These are phyloP conservation scores for Meyerozyma carpophila DNA, from an alignment of 1,139 yeast genomes.

Conservation along the genomic window DNA sequence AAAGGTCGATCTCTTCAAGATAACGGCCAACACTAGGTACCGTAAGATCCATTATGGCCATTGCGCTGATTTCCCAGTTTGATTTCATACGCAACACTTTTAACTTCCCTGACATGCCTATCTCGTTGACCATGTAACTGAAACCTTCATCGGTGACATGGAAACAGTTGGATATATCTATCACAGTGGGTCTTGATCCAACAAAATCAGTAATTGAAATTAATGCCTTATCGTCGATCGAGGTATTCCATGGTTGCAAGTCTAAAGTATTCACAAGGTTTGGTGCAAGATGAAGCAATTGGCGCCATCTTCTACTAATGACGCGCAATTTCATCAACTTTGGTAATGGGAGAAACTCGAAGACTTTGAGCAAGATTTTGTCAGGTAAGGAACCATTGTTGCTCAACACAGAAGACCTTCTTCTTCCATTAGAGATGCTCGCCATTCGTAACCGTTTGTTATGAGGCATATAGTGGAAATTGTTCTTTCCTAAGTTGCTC, in stretches of 20 bases:
- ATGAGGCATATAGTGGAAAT: slow-evolving; percentile 48
- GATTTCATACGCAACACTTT: slow-evolving; percentile 55
- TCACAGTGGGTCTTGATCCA: slow-evolving; percentile 57
- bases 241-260: slow-evolving; percentile 55
- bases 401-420: slow-evolving; percentile 53
- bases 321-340: slow-evolving; percentile 52
- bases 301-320: slow-evolving; percentile 64
- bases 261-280: slow-evolving; percentile 47
- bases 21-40: slow-evolving; percentile 58
- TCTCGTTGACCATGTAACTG: slow-evolving; percentile 61
- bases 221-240: slow-evolving; percentile 52
- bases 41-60: slow-evolving; percentile 75
- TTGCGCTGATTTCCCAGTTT: slow-evolving; percentile 73
- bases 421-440: slow-evolving; percentile 29
- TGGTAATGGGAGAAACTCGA: slow-evolving; percentile 48
- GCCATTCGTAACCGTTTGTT: slow-evolving; percentile 47
- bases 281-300: slow-evolving; percentile 53
- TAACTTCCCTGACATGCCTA: slow-evolving; percentile 61
- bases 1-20: slow-evolving; percentile 56
- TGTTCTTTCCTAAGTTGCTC: slow-evolving; percentile 3
- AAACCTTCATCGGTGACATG: slow-evolving; percentile 75
- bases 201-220: slow-evolving; percentile 61
- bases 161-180: slow-evolving; percentile 68
- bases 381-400: slow-evolving; percentile 56
- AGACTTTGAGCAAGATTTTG: slow-evolving; percentile 45